These are phyloP conservation scores for Pyricularia sp. DNA, from an alignment of 2,329 filamentous ascomycete genomes.

Conservation along the genomic window DNA sequence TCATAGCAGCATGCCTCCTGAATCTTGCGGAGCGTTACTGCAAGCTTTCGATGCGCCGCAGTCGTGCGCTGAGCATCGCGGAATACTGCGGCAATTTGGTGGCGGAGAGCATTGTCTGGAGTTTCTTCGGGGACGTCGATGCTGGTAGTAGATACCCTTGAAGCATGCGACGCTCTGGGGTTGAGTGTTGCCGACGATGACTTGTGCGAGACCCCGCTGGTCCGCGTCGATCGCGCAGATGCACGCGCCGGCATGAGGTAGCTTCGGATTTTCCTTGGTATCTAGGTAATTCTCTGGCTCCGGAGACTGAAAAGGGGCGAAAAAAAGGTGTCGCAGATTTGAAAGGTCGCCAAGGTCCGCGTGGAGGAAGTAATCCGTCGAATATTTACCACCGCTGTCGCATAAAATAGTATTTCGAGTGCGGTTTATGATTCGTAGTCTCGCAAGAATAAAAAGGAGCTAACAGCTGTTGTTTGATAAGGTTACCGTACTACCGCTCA, in stretches of 20 bases:
- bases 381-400: background rate
- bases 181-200: conserved; percentile 25
- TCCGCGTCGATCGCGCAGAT: conserved; percentile 35
- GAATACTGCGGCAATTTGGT: conserved; percentile 64
- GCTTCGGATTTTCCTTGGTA: background rate
- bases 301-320: background rate
- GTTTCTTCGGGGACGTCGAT: conserved; percentile 60
- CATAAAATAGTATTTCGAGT: background rate
- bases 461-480: background rate
- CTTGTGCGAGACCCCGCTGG: conserved; percentile 29
- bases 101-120: conserved; percentile 60
- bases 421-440: background rate
- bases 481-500: background rate
- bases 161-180: conserved; percentile 34
- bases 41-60: conserved; percentile 81
- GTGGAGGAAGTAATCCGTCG: background rate
- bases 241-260: conserved; percentile 39
- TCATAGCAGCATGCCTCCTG: conserved; percentile 77
- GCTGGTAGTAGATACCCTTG: conserved; percentile 34
- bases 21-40: conserved; percentile 78
- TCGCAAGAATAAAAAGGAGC: background rate
- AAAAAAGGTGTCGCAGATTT: background rate
- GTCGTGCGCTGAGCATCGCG: conserved; percentile 81
- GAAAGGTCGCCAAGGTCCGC: background rate
- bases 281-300: background rate